Evolutionary conservation across 768 basidiomycete genomes (phyloP), one percentile per base, ranked within the genome.

Genomic region (Pleurotus ostreatus): DNA sequence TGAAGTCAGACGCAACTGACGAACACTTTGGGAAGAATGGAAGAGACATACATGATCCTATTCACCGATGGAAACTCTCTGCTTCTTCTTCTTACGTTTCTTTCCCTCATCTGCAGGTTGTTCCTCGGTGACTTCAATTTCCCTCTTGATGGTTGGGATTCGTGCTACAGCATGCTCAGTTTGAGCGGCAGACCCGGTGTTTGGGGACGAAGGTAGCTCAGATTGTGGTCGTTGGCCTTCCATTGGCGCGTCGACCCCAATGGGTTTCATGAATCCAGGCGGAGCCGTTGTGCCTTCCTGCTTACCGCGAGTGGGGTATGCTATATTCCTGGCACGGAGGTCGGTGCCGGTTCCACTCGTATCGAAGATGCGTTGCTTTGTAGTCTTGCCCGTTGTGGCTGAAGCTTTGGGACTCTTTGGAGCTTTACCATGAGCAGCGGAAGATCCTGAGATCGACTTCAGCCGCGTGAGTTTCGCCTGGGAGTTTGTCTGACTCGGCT

Each of bases 161-260:
- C 57, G 58, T 61, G 30, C 8, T 34, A 11, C 8, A 9, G 30
- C 30, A 11, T 34, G 30, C 3, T 9, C 30, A 34, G 30, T 34
- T 34, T 9, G 45, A 44, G 41, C 70, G 66, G 20, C 66, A 65
- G 46, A 68, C 65, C n/a, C 63, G 61, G 47, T 67, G 30, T 4
- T 34, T 34, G 2, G 30, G 63, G 56, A 66, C 55, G 30, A 61
- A 60, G 46, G 57, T 44, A 12, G 38, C 52, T 2, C n/a, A 30
- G 25, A n/a, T 40, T 59, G 55, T 23, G 43, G 46, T 23, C 25
- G 30, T 12, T 48, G 58, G 45, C 60, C 46, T 46, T 15, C 61
- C 60, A 53, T 71, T 34, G 77, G 79, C 43, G 74, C 80, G 57
- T 85, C 83, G 15, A 86, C 75, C 26, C 82, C 83, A 45, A 75